Conservation (phyloP, 2,329 filamentous ascomycete species). For the Monosporascus cannonballus region DNA sequence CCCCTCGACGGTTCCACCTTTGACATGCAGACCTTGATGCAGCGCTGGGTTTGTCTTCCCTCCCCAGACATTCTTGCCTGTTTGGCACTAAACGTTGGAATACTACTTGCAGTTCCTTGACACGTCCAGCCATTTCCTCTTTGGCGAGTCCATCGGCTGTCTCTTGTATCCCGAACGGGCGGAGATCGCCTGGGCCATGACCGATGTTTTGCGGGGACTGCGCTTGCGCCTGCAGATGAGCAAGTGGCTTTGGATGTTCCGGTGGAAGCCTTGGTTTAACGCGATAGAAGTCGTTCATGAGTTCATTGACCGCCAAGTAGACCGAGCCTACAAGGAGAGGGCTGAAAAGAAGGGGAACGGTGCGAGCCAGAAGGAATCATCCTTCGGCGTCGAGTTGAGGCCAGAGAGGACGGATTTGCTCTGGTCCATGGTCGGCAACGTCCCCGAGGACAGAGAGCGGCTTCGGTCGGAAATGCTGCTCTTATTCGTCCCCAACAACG, state of each 20-base stretch:
- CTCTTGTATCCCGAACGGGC: constrained; percentile 3
- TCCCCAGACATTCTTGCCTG: background rate
- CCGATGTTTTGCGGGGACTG: constrained; percentile 5
- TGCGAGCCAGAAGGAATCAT: background rate
- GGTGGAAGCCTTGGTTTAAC: constrained; percentile 5
- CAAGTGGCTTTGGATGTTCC: background rate
- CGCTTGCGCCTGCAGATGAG: constrained; percentile 2
- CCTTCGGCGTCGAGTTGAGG: no score
- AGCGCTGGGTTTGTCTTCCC: constrained; percentile 1
- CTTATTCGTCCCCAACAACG: constrained; percentile 16
- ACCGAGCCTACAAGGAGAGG: constrained; percentile 5
- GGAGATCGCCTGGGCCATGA: constrained; percentile 5
- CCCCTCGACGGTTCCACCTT: constrained; percentile 5
- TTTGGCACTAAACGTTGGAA: no score
- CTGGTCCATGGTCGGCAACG: constrained; percentile 13
- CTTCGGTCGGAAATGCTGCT: constrained; percentile 13
- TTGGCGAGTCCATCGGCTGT: constrained; percentile 3
- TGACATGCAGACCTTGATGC: constrained; percentile 6
- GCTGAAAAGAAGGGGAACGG: background rate
- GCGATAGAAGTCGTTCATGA: constrained; percentile 5
- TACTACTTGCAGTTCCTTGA: constrained; percentile 4
- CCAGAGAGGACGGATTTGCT: constrained; percentile 4
- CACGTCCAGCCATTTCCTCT: constrained; percentile 7
- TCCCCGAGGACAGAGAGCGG: constrained; percentile 10
- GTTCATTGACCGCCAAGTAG: constrained; percentile 9